Conservation (phyloP, 352 stramenopile species). For the Peronospora destructor region DNA sequence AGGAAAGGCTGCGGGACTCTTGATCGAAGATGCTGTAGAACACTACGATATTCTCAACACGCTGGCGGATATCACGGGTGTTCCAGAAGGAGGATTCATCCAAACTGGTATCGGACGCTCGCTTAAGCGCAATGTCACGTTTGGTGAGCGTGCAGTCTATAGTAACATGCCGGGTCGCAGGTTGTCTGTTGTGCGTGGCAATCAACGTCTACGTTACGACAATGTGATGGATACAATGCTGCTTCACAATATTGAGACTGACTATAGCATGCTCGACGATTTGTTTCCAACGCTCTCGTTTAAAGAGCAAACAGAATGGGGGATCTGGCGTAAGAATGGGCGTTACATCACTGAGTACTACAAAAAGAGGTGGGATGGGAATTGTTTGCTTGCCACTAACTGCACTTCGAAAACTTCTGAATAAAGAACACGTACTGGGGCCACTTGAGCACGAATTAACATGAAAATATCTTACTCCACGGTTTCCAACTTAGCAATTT, state of each 20-base stretch:
- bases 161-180: conserved; percentile 47
- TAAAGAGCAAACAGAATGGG: conserved; percentile 21
- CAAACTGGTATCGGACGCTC: conserved; percentile 49
- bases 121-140: conserved; percentile 33
- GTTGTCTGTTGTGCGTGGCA: conserved; percentile 38
- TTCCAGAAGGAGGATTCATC: conserved; percentile 42
- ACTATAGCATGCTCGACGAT: conserved; percentile 31
- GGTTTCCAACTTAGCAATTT: too few relatives aligned
- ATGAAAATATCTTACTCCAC: too few relatives aligned
- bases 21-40: conserved; percentile 37
- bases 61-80: conserved; percentile 49
- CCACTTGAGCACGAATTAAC: too few relatives aligned
- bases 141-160: conserved; percentile 31
- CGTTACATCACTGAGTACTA: conserved; percentile 41
- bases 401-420: conserved; percentile 3
- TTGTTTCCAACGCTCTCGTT: conserved; percentile 20
- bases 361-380: conserved; percentile 35
- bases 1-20: conserved; percentile 24
- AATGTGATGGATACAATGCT: conserved; percentile 31
- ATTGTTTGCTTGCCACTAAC: conserved; percentile 25
- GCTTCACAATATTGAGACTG: conserved; percentile 36
- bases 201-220: conserved; percentile 40
- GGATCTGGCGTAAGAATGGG: conserved; percentile 25
- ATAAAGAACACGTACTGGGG: too few relatives aligned
- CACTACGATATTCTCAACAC: conserved; percentile 65